Base-by-base conservation (phyloP, 1,139 yeast species). In the Debaryomycetaceae sp. region DNA sequence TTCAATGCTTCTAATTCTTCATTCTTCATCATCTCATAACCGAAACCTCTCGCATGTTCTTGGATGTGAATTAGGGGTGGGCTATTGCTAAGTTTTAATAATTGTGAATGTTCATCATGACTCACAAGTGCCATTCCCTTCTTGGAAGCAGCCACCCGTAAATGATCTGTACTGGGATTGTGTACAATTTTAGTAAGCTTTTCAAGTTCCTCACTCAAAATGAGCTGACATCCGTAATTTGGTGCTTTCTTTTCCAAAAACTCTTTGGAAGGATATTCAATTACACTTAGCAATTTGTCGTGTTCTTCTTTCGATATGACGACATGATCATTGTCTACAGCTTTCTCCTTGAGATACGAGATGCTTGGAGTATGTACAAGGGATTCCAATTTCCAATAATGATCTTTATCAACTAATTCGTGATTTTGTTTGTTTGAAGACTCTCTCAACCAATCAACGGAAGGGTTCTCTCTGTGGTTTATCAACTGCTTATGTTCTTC, bases 191-290 rank as follows among this genome's bases (percentile, higher is more conserved):
- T 4, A 27, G 8, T 27, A 4, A 27, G 31, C 4, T 11, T 27
- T 27, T 27, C 4, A 4, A 27, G 31, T 13, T 41, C 41, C n/a
- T 37, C 27, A 34, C 40, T 38, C 24, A 42, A 33, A 11, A 49
- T 27, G 17, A 50, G 34, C 3, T 36, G 23, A 36, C 44, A 41
- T 0, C 48, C 41, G 7, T 43, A 37, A 6, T 41, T 17, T 9
- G 39, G 13, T 2, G 79, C 76, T 43, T 65, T 64, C 5, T 57
- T 59, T 8, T 50, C 54, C 22, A 79, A 52, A 43, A 66, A 68
- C 7, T 69, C 63, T 13, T 57, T 38, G 2, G 59, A 42, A 6
- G 76, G 71, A 20, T 41, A 40, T 4, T 58, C 58, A 5, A 60
- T 34, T n/a, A 40, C 47, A 4, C 48, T 33, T 6, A 54, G 40